Base-by-base conservation (phyloP, 805 yeast genomes). In the Lipomyces chichibuensis region DNA sequence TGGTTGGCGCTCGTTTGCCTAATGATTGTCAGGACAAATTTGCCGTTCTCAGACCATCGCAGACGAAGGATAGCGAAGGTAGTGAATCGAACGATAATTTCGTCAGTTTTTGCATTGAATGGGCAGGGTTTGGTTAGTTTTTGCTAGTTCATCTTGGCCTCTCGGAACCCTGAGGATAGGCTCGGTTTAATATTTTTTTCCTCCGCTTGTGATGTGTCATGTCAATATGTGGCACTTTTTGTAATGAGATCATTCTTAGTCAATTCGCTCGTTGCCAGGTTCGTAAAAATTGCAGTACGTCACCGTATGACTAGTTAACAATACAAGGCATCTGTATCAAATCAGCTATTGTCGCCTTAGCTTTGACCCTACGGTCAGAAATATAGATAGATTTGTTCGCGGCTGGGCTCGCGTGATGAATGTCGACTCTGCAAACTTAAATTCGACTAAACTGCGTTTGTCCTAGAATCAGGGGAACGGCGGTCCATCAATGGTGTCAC, bases 51-150 rank as follows among this genome's bases (percentile, higher is more conserved):
- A 17, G 20, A 17, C 20, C 23, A 8, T n/a, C 49, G 14, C 9
- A 55, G 59, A 14, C n/a, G 11, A 59, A 52, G 3, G 57, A 51
- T 7, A 51, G 54, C 20, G 51, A 25, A 8, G 29, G n/a, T 23
- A 52, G 14, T 23, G 61, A 46, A 27, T 13, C 35, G 62, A 68
- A 67, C 1, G 70, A 74, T 5, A 75, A 78, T 72, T 58, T 78
- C 80, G 17, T 79, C 78, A 58, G 84, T 20, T 94, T 86, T 74
- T 89, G 97, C 5, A 80, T 94, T 1, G 97, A 94, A 78, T 94
- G 99, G 99, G 92, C 98, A 0, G 98, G 97, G 0, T 94, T 94
- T 79, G 98, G 97, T 65, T 92, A 77, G 69, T 13, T 27, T 29
- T 7, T 29, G 32, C 32, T 1, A 29, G 32, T 1, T 20, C 11